Base-by-base conservation (phyloP, 2,329 filamentous ascomycete species). In the Aspergillus luchuensis region DNA sequence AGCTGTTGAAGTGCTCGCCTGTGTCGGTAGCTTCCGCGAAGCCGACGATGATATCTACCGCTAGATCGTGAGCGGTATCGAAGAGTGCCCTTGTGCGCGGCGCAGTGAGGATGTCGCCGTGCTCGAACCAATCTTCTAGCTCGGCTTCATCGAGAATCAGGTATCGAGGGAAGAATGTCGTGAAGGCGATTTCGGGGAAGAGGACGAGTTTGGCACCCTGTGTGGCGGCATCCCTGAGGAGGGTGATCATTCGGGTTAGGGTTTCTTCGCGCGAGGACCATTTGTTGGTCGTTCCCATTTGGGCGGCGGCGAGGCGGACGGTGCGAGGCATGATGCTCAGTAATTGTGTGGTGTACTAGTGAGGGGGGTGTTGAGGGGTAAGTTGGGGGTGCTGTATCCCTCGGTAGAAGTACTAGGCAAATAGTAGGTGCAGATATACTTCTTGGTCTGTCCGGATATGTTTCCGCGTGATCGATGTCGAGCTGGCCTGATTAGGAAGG, bases 41-140 rank as follows among this genome's bases (percentile, higher is more conserved):
- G 0, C 84, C 84, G 8, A 86, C 70, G 19, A 77, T 79, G 59
- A 86, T 76, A 65, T 86, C 84, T 33, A 85, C 79, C 4, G 74
- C 75, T 0, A 80, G 74, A 43, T 76, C 71, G n/a, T 72, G 73
- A 0, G 84, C 83, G 59, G 74, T 74, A 39, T 81, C 78, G 61
- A 86, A 82, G 0, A 86, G 74, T 0, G 80, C 76, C 61, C 79
- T 78, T 10, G 80, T 76, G 63, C 82, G 78, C 2, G 79, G 71
- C 1, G 80, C 76, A 7, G 76, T 69, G 25, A 69, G 70, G 58
- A 74, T 71, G 33, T 80, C 76, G 41, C 78, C 79, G 58, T 78
- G 76, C 65, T 86, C 84, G 65, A 86, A 85, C 72, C 80, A 84
- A 6, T 68, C 65, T 50, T 81, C 80, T 11, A 85, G 71, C 43